Base-by-base conservation (phyloP, 1,284 basidiomycete species). In the Ustilago hordei region DNA sequence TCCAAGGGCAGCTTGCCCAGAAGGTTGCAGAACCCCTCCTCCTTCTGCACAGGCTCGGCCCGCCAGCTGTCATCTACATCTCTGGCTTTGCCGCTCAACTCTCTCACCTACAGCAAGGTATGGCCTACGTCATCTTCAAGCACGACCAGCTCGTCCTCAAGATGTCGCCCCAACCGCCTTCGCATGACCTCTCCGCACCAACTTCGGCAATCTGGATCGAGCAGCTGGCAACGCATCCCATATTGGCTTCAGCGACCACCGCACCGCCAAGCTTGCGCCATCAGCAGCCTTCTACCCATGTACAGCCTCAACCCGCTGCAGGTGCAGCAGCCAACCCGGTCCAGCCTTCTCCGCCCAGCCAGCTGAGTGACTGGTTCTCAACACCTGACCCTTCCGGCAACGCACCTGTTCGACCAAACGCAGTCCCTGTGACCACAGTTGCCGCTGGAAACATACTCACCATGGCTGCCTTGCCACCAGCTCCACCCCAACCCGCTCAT, bases 291-390 rank as follows among this genome's bases (percentile, higher is more conserved):
- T 28, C 23, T 4, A 3, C 19, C 19, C 9, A 9, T 31, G 5
- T 8, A n/a, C 34, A 9, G 31, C n/a, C n/a, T 28, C 28, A 47
- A 17, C 34, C 11, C 5, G 41, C 41, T 31, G 12, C 64, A 19
- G 41, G 17, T 31, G 12, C 64, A 19, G 15, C 38, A 23, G 19
- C 41, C 23, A 39, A 19, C 9, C 38, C 59, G 5, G 36, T 43
- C 9, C 47, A 59, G 28, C 69, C 57, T 31, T 52, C 55, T 19
- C 59, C 65, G 11, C 53, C 69, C 2, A 61, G 58, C 35, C 64
- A 71, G 60, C 56, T 60, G 41, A 64, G 58, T 50, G 63, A 72
- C 48, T 77, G 75, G 75, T 77, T 77, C 36, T 53, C 66, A 11
- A 77, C 75, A 6, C 75, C 75, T 19, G 62, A 56, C 11, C 74